These are phyloP conservation scores for Royoungia palumana DNA, from an alignment of 768 basidiomycete species.

Conservation along the genomic window DNA sequence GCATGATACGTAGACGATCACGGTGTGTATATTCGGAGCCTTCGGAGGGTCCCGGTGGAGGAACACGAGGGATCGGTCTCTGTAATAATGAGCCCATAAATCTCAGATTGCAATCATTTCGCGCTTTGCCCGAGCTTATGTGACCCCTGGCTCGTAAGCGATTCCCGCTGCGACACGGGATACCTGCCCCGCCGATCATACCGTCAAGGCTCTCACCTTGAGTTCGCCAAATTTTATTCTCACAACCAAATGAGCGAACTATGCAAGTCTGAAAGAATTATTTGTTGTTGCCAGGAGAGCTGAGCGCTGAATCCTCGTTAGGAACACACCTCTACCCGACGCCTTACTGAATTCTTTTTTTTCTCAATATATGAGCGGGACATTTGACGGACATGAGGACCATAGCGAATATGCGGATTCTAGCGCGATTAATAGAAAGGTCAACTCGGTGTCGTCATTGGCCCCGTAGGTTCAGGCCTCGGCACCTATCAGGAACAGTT, in stretches of 20 bases:
- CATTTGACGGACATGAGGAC: not conserved
- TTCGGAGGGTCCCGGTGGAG: slow-evolving; percentile 24
- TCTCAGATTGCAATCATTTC: slow-evolving; percentile 29
- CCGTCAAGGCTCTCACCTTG: not conserved
- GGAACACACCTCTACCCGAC: slow-evolving; percentile 2
- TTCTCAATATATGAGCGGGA: not conserved
- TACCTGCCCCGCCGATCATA: slow-evolving; percentile 7
- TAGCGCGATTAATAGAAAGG: not conserved
- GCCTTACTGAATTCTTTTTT: not conserved
- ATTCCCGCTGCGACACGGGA: slow-evolving; percentile 1
- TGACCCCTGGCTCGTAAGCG: slow-evolving; percentile 22
- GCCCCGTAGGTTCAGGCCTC: too few species aligned
- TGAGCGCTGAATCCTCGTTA: slow-evolving; percentile 4
- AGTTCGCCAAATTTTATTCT: not conserved
- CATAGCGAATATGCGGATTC: not conserved
- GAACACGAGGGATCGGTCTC: slow-evolving; percentile 15
- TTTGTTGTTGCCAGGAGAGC: slow-evolving; percentile 6
- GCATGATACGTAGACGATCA: slow-evolving; percentile 17
- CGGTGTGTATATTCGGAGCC: slow-evolving; percentile 13
- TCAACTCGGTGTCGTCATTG: too few species aligned
- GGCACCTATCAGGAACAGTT: not conserved
- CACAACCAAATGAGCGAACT: too few species aligned
- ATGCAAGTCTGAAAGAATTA: too few species aligned
- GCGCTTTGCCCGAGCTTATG: slow-evolving; percentile 7
- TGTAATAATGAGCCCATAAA: slow-evolving; percentile 22